Conservation (phyloP, 2,329 filamentous ascomycete species). For the Byssothecium circinans region DNA sequence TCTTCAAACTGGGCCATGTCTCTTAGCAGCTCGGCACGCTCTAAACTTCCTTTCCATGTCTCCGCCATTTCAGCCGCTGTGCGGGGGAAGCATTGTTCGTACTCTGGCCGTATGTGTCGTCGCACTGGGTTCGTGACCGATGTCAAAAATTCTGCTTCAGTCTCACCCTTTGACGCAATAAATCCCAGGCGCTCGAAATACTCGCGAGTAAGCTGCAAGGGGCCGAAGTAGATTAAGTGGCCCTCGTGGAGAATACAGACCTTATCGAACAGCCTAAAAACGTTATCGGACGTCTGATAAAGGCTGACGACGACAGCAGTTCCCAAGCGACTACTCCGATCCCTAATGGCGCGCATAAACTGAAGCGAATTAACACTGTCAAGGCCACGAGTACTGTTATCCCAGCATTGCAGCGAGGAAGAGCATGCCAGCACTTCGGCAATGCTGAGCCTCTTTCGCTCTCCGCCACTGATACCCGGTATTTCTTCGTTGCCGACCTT, state of each 20-base stretch:
- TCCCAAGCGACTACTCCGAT: no score
- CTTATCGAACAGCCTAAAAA: conserved; percentile 65
- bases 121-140: conserved; percentile 63
- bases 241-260: no score
- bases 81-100: no score
- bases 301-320: no score
- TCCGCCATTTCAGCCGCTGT: no score
- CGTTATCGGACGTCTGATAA: conserved; percentile 70
- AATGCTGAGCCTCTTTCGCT: conserved; percentile 49
- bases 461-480: conserved; percentile 71
- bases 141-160: conserved; percentile 75
- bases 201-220: conserved; percentile 61
- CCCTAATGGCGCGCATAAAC: conserved; percentile 57
- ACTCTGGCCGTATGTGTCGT: conserved; percentile 49
- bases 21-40: no score
- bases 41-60: no score
- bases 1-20: no score
- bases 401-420: conserved; percentile 71
- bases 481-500: conserved; percentile 72
- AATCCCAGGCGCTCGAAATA: conserved; percentile 75
- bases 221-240: conserved; percentile 73
- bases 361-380: conserved; percentile 55
- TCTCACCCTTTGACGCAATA: conserved; percentile 69
- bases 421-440: conserved; percentile 58
- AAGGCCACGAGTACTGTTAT: conserved; percentile 40